Percentiles rank a stretch among this genome's conserved stretches.
These are phyloP conservation scores for Cytidiella melzeri DNA, from an alignment of 768 basidiomycete species.

Conservation along the genomic window DNA sequence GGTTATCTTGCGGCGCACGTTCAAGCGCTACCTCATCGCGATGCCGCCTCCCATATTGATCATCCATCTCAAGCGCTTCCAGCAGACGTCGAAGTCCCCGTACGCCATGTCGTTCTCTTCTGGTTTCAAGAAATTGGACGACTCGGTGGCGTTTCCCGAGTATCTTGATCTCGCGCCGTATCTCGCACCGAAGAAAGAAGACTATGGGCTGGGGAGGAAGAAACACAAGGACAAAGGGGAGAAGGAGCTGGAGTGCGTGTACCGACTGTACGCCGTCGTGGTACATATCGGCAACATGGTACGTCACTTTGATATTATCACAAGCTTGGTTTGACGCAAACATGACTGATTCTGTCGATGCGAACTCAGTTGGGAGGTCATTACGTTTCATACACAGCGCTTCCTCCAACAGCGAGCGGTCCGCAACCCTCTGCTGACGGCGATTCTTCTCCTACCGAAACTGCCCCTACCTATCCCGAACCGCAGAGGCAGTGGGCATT, in stretches of 20 bases:
- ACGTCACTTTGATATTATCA: constrained; percentile 26
- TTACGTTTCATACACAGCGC: constrained; percentile 80
- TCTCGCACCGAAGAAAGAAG: constrained; percentile 74
- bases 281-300: constrained; percentile 89
- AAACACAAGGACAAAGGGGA: constrained; percentile 11
- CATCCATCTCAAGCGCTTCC: constrained; percentile 92
- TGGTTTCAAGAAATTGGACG: constrained; percentile 86
- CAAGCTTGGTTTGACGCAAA: too few relatives aligned
- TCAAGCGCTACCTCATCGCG: constrained; percentile 92
- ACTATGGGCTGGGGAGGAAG: constrained; percentile 48
- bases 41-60: constrained; percentile 83
- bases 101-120: constrained; percentile 57
- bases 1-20: constrained; percentile 74
- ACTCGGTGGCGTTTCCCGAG: constrained; percentile 88
- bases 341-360: too few relatives aligned
- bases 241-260: constrained; percentile 42
- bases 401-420: constrained; percentile 40
- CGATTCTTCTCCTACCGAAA: neutral
- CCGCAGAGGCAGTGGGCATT: constrained; percentile 75
- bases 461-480: neutral
- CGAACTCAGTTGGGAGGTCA: constrained; percentile 79
- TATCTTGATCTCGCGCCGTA: constrained; percentile 80
- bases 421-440: constrained; percentile 1
- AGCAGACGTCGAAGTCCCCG: constrained; percentile 65
- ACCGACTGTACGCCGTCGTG: constrained; percentile 73